Base-by-base conservation (phyloP, 352 stramenopile genomes). In the Thalassiosira mediterranea region DNA sequence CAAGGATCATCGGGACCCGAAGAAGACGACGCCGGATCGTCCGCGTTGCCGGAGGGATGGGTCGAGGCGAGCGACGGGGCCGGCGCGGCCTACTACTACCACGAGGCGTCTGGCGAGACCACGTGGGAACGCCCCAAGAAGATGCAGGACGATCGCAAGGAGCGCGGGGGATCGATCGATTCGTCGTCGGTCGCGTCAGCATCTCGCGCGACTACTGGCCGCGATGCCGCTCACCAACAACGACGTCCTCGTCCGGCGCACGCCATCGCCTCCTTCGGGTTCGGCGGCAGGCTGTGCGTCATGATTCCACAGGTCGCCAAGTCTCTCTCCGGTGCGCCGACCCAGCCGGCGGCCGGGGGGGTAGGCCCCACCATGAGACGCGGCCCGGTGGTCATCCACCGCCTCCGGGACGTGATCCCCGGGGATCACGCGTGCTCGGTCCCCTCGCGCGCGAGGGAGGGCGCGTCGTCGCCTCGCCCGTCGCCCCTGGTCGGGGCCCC, bases 81-180 rank as follows among this genome's bases (percentile, higher is more conserved):
- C 46, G 95, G 95, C 68, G 84, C 87, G 2, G 89, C 93, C 37
- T 98, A 98, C 86, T 98, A 97, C 72, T 97, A 96, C 74, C 95
- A 98, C 81, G 86, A 89, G 7, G 72, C 94, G 19, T 97, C 95
- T 11, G 93, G 94, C 10, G 89, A 97, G 84, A 97, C 94, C 34
- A 95, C 94, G 42, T 98, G 95, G 95, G 96, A 97, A 64, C 95
- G 92, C 59, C 94, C 95, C 3, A 13, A 21, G 46, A 63, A n/a
- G 61, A 44, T 11, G 2, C 17, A 10, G 31, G 52, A 65, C n/a
- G n/a, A n/a, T 38, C 13, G 34, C 28, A 61, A 68, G 47, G 15
- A 19, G n/a, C 13, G n/a, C 17, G 32, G 34, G 19, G 34, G 32
- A 13, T 62, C 48, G 1, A 28, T 58, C 42, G 1, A 63, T n/a